phyloP scores from a whole-genome alignment of 805 yeast genomes.

The Candida tammaniensis region DNA sequence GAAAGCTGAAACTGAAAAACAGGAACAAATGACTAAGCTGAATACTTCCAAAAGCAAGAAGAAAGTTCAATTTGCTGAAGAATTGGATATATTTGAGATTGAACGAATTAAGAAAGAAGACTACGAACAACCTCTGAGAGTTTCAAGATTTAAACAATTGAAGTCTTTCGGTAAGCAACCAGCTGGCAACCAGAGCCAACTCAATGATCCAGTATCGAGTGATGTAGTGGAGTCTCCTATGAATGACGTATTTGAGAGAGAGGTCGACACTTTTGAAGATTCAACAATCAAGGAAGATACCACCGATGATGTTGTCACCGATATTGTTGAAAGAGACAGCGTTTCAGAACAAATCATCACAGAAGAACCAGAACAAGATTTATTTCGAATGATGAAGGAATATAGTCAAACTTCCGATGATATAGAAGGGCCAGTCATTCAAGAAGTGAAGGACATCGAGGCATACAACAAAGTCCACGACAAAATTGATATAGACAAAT shows the following conservation, averaged over 20 bases:
- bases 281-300: constrained; percentile 11
- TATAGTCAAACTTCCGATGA: constrained; percentile 37
- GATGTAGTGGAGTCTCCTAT: neutral
- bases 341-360: neutral
- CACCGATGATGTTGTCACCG: constrained; percentile 3
- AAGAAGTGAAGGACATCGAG: constrained; percentile 53
- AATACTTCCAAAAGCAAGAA: constrained; percentile 21
- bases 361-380: constrained; percentile 4
- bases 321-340: constrained; percentile 6
- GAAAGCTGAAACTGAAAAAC: constrained; percentile 2
- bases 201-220: too few relatives aligned
- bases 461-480: constrained; percentile 19
- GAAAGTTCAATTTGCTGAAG: constrained; percentile 52
- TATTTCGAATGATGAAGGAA: constrained; percentile 9
- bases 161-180: too few relatives aligned
- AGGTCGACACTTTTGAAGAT: neutral
- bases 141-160: constrained; percentile 18
- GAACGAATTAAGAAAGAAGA: constrained; percentile 54
- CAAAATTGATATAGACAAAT: constrained; percentile 14
- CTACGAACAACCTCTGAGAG: constrained; percentile 20
- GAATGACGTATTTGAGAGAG: constrained; percentile 9
- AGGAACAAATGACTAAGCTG: neutral
- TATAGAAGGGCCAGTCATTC: constrained; percentile 56
- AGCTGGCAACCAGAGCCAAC: too few relatives aligned
- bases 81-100: constrained; percentile 56